Evolutionary conservation across 108 stramenopile genomes (phyloP).

Genomic region (Phaeodactylum tricornutum): DNA sequence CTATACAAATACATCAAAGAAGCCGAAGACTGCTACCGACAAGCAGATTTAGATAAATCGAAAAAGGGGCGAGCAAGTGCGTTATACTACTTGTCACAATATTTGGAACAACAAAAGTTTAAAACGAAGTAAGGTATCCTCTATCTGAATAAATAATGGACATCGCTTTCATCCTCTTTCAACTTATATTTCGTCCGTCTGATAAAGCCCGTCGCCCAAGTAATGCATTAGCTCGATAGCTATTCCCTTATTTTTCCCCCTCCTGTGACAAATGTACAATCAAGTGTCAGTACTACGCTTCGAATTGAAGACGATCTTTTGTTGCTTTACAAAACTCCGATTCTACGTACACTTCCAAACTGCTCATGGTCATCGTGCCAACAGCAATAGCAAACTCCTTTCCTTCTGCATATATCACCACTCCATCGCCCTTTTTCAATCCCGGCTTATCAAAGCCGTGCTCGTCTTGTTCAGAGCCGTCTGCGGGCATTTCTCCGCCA

Average conservation of each 20-base stretch:
- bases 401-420: slow-evolving; percentile 90
- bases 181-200: slow-evolving; percentile 52
- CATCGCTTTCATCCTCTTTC: background rate
- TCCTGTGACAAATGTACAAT: slow-evolving; percentile 17
- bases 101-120: slow-evolving; percentile 40
- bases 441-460: slow-evolving; percentile 66
- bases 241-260: slow-evolving; percentile 84
- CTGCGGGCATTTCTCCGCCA: slow-evolving; percentile 72
- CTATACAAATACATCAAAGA: slow-evolving; percentile 75
- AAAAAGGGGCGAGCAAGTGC: slow-evolving; percentile 39
- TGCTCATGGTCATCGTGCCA: slow-evolving; percentile 87
- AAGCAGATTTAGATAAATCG: slow-evolving; percentile 17
- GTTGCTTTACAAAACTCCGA: too few species aligned
- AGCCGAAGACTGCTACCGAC: slow-evolving; percentile 35
- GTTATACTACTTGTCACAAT: slow-evolving; percentile 45
- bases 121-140: slow-evolving; percentile 29
- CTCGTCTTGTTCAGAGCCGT: slow-evolving; percentile 35
- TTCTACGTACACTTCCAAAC: slow-evolving; percentile 64
- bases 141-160: background rate
- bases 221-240: slow-evolving; percentile 86
- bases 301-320: too few species aligned
- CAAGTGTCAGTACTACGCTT: background rate
- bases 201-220: slow-evolving; percentile 87
- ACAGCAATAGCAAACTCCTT: slow-evolving; percentile 89
- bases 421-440: slow-evolving; percentile 55